Base-by-base conservation (phyloP, 2,329 filamentous ascomycete genomes). In the Xylaria multiplex region DNA sequence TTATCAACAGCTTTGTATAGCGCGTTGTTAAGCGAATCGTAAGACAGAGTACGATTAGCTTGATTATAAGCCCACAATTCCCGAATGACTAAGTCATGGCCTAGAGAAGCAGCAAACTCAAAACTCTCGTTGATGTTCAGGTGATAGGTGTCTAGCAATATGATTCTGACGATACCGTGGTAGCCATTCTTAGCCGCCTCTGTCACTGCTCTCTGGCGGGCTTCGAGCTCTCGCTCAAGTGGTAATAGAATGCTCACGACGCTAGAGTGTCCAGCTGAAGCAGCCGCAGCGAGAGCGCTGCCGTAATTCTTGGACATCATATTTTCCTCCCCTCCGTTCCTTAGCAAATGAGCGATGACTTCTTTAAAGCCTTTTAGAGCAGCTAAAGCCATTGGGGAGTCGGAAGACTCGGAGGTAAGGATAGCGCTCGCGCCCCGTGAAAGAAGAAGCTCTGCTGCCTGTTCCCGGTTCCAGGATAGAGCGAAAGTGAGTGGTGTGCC, bases 261-360 rank as follows among this genome's bases (percentile, higher is more conserved):
- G 24, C 40, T 45, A 7, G 19, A 27, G 13, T 56, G 37, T 4
- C 53, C 53, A 8, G 37, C 22, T 56, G 53, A 56, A 56, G 53
- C 50, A 32, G 53, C 53, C 11, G 53, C 37, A 14, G 53, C 53
- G 37, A 56, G 40, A 30, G 53, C 53, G 53, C 53, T 56, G 6
- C 53, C 53, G 32, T 56, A 56, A 13, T 56, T 4, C 11, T 19
- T 43, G 16, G 53, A 56, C 40, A 16, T 2, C 53, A 43, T 43
- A 14, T 56, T 30, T 14, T 32, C 5, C 24, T 2, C 40, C 22
- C 53, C 53, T 1, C 40, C 40, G 7, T 37, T 9, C 1, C 11
- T 9, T 22, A 45, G 53, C 16, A 56, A 16, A 45, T 13, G 13
- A 32, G 24, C 13, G 53, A 56, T 13, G 30, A 56, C 14, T 8